Base-by-base conservation (phyloP, 2,329 filamentous ascomycete genomes). In the Beauveria scarabaeidicola region DNA sequence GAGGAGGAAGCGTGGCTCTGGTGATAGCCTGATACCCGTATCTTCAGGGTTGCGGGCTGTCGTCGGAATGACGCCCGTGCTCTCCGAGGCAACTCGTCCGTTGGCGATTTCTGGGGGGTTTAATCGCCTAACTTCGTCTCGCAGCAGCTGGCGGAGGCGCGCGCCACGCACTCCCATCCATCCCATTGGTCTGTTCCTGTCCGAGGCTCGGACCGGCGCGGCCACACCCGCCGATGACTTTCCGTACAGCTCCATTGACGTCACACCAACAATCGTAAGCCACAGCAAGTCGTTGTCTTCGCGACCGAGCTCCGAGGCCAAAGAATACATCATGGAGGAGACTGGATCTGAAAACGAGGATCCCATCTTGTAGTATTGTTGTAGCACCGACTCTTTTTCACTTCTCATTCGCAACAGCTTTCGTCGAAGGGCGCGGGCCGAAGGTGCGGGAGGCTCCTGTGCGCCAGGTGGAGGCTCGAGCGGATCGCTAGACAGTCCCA, bases 221-320 rank as follows among this genome's bases (percentile, higher is more conserved):
- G 89, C 87, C 32, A 94, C 80, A 25, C 91, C 91, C 13, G 89
- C 87, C 48, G 89, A 90, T 21, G 90, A 93, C 59, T 90, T 86
- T 17, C 92, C 92, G 65, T 94, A 96, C 1, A 97, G 81, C 70
- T 97, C 92, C 74, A 96, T 87, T 17, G 91, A 96, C n/a, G 89
- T 91, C 40, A 96, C 90, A 6, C 94, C 94, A 27, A 99, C 90
- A 68, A 97, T 96, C 6, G 91, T 86, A 61, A 96, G 81, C 94
- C 94, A 99, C 15, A 99, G 80, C 23, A 97, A 79, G 67, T 99
- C 92, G 67, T 97, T 99, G 72, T 97, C 93, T 78, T 97, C 94
- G 57, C 92, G 88, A 63, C 94, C 94, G 7, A 99, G 83, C 69
- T 97, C 94, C 1, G 92, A 96, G 1, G 93, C 94, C 15, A 99